These are phyloP conservation scores for Termitomyces sp. DNA, from an alignment of 1,284 basidiomycete genomes.

Conservation along the genomic window DNA sequence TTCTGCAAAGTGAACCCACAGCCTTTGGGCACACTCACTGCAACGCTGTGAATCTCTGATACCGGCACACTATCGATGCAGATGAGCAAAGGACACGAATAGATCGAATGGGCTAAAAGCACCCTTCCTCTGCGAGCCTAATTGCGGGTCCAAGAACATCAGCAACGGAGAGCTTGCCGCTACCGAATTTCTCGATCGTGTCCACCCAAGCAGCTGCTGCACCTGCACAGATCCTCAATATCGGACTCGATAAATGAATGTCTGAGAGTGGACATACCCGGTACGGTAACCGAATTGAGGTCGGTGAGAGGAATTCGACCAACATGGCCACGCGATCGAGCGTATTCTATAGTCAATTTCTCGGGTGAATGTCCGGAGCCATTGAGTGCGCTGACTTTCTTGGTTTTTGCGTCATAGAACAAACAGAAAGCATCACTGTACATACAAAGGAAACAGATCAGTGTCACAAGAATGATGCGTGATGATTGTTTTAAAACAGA, in stretches of 20 bases:
- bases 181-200: constrained; percentile 79
- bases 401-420: constrained; percentile 81
- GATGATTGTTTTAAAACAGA: constrained; percentile 27
- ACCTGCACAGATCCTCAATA: constrained; percentile 39
- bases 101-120: constrained; percentile 10
- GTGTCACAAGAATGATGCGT: not conserved
- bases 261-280: constrained; percentile 45
- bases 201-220: constrained; percentile 93
- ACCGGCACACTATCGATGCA: constrained; percentile 57
- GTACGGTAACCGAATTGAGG: constrained; percentile 89
- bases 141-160: constrained; percentile 91
- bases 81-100: not conserved
- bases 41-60: constrained; percentile 67
- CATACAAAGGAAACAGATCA: constrained; percentile 4
- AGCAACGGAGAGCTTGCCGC: constrained; percentile 69
- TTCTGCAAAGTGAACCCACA: constrained; percentile 97
- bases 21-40: constrained; percentile 76
- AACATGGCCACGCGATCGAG: constrained; percentile 64
- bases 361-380: constrained; percentile 84
- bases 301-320: constrained; percentile 72
- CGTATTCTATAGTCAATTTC: constrained; percentile 73
- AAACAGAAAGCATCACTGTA: constrained; percentile 86
- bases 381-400: constrained; percentile 79
- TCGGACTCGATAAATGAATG: not conserved
- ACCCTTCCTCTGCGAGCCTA: constrained; percentile 83